Conservation (phyloP, 306 rosid genomes). For the Quillaja saponaria region DNA sequence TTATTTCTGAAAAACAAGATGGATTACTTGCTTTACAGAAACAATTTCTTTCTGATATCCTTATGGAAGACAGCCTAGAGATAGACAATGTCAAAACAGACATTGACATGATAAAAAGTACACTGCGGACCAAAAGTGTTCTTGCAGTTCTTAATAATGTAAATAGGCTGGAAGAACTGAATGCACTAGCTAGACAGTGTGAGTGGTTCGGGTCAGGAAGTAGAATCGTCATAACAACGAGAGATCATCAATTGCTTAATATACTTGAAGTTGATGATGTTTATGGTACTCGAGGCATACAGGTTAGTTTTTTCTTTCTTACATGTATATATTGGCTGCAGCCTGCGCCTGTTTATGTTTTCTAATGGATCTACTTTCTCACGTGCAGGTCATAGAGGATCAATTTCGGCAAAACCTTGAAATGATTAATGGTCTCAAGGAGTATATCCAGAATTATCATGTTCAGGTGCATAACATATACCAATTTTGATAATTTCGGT, state of each 20-base stretch:
- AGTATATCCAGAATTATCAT: not conserved
- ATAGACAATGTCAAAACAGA: not conserved
- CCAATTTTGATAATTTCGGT: not conserved
- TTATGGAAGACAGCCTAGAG: not conserved
- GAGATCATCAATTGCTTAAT: not conserved
- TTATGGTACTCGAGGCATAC: slow-evolving; percentile 11
- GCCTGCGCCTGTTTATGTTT: too few relatives aligned
- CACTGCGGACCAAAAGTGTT: not conserved
- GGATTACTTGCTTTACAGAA: slow-evolving; percentile 7
- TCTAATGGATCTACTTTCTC: not conserved
- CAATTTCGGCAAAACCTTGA: slow-evolving; percentile 21
- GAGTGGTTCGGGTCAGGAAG: slow-evolving; percentile 15
- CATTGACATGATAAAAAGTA: not conserved
- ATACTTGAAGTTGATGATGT: slow-evolving; percentile 2
- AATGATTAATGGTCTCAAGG: not conserved
- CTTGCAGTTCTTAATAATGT: slow-evolving; percentile 20
- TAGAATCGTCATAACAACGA: slow-evolving; percentile 18
- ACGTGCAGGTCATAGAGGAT: slow-evolving; percentile 24
- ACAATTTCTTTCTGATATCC: slow-evolving; percentile 1
- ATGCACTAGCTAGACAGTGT: not conserved
- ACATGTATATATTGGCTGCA: too few relatives aligned
- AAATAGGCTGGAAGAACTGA: not conserved
- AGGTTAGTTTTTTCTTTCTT: not conserved
- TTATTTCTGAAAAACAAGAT: not conserved
- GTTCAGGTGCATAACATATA: not conserved